phyloP scores from a whole-genome alignment of 1,284 basidiomycete species.

The Termitomyces sp. region DNA sequence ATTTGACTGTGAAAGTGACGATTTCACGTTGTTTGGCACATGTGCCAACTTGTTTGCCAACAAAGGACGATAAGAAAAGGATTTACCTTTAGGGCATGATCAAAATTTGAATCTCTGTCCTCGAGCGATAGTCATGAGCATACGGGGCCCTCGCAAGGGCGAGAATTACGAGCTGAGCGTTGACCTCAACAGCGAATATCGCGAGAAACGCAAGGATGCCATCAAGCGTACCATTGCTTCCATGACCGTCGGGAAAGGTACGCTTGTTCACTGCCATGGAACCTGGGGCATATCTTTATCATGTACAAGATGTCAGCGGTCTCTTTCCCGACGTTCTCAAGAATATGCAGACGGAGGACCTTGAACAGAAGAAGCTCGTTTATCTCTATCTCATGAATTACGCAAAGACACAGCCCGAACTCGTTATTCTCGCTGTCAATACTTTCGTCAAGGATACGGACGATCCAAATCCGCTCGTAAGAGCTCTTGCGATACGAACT shows the following conservation, averaged over 20 bases:
- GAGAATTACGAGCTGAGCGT: conserved; percentile 95
- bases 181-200: conserved; percentile 94
- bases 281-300: conserved; percentile 1
- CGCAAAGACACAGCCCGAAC: conserved; percentile 95
- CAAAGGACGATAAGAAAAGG: too few relatives aligned
- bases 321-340: conserved; percentile 98
- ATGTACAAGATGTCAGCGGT: conserved; percentile 75
- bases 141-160: conserved; percentile 69
- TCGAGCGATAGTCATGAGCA: conserved; percentile 40
- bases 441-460: conserved; percentile 98
- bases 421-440: conserved; percentile 96
- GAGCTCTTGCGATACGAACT: conserved; percentile 94
- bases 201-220: conserved; percentile 95
- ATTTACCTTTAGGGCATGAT: too few relatives aligned
- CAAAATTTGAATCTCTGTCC: background rate
- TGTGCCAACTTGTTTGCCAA: too few relatives aligned
- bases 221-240: conserved; percentile 96
- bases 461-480: conserved; percentile 93
- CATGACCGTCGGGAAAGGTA: conserved; percentile 93
- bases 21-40: too few relatives aligned
- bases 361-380: conserved; percentile 96
- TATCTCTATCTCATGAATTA: conserved; percentile 99
- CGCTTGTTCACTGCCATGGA: conserved; percentile 14
- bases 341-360: conserved; percentile 95
- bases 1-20: too few relatives aligned